Percentiles rank a stretch among this genome's conserved stretches.
phyloP scores from a whole-genome alignment of 192 early-diverging fungal genomes.

The Phycomyces blakesleeanus region DNA sequence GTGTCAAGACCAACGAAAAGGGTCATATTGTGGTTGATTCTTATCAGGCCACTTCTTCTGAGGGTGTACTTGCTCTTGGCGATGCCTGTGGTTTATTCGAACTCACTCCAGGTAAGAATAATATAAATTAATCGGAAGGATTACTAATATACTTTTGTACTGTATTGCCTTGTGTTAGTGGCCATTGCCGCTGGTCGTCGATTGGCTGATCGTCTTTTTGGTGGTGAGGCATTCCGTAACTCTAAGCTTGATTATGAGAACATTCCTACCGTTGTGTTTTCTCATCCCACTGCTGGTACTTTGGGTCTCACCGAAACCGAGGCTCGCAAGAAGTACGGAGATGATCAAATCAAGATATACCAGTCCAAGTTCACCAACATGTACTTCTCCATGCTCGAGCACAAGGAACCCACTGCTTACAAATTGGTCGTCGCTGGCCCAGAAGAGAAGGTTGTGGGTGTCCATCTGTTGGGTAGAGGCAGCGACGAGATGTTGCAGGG shows the following conservation, averaged over 20 bases:
- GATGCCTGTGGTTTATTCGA: slow-evolving; percentile 90
- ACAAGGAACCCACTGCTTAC: slow-evolving; percentile 90
- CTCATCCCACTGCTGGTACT: slow-evolving; percentile 84
- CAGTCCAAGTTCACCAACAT: slow-evolving; percentile 86
- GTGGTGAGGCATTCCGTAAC: slow-evolving; percentile 62
- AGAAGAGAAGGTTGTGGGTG: slow-evolving; percentile 95
- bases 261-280: slow-evolving; percentile 95
- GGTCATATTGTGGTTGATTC: slow-evolving; percentile 83
- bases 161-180: slow-evolving; percentile 57
- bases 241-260: slow-evolving; percentile 89
- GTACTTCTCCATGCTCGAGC: slow-evolving; percentile 78
- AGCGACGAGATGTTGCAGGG: slow-evolving; percentile 94
- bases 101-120: slow-evolving; percentile 77
- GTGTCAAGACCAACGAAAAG: slow-evolving; percentile 56
- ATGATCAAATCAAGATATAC: slow-evolving; percentile 83
- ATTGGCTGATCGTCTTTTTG: slow-evolving; percentile 90
- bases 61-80: slow-evolving; percentile 84
- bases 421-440: slow-evolving; percentile 85
- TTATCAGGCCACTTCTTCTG: slow-evolving; percentile 75
- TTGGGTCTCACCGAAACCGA: slow-evolving; percentile 87
- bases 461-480: slow-evolving; percentile 88
- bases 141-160: too few relatives aligned
- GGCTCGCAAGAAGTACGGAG: slow-evolving; percentile 71
- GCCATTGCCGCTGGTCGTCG: slow-evolving; percentile 93
- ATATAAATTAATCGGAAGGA: not conserved